Percentiles rank a stretch among this genome's conserved stretches.
Evolutionary conservation across 2,329 filamentous ascomycete species (phyloP).

Genomic region (Ascochyta pisi): DNA sequence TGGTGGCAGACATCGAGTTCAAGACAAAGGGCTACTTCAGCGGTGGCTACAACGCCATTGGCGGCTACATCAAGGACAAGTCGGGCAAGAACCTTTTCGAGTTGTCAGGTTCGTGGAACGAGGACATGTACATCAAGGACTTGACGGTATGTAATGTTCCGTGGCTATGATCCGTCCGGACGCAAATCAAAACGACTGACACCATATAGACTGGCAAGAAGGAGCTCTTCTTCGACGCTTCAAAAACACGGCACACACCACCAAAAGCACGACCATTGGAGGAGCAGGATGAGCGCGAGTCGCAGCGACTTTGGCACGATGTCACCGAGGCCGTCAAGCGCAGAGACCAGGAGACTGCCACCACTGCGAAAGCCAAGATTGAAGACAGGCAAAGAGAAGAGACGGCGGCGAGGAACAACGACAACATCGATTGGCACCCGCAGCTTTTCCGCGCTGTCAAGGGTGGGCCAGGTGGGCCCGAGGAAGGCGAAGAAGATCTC

Average conservation of each 20-base stretch:
- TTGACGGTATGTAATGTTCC: constrained; percentile 64
- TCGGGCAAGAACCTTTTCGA: constrained; percentile 90
- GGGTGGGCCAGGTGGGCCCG: constrained; percentile 71
- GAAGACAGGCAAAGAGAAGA: constrained; percentile 92
- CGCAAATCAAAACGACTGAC: constrained; percentile 1
- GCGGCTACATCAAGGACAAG: constrained; percentile 85
- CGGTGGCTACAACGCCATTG: constrained; percentile 95
- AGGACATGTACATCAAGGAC: constrained; percentile 92
- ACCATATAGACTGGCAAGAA: constrained; percentile 79
- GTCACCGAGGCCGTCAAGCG: constrained; percentile 83
- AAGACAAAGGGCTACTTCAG: constrained; percentile 98
- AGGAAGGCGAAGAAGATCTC: constrained; percentile 85
- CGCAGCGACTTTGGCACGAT: constrained; percentile 83
- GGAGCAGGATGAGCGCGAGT: constrained; percentile 90
- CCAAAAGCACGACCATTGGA: constrained; percentile 77
- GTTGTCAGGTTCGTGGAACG: constrained; percentile 87
- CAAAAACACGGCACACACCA: constrained; percentile 75
- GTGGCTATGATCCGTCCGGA: neutral
- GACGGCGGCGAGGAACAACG: constrained; percentile 77
- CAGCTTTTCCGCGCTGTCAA: constrained; percentile 80
- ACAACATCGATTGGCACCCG: constrained; percentile 86
- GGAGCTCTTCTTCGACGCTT: constrained; percentile 88
- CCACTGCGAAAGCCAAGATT: constrained; percentile 94
- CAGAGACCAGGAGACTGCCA: constrained; percentile 86
- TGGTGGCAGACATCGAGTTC: constrained; percentile 93